phyloP scores from a whole-genome alignment of 2,329 filamentous ascomycete genomes.

The Amauroascus verrucosus region DNA sequence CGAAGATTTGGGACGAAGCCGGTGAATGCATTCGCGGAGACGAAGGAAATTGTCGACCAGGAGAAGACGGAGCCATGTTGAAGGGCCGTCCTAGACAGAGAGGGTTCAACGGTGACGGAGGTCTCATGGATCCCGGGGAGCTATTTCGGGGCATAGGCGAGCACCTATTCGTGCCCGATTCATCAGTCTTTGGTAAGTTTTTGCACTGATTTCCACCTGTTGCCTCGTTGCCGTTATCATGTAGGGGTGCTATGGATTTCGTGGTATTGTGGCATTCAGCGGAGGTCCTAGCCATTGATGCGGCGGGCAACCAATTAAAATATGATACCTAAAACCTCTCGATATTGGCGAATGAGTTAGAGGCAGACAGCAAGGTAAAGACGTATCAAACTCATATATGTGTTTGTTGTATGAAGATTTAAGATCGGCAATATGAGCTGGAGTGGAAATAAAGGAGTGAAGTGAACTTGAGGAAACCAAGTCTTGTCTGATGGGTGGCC shows the following conservation, averaged over 20 bases:
- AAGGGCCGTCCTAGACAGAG: slow-evolving; percentile 37
- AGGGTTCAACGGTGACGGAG: slow-evolving; percentile 29
- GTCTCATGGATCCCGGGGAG: slow-evolving; percentile 23
- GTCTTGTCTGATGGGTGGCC: too few species aligned
- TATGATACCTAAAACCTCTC: not conserved
- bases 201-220: not conserved
- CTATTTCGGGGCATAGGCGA: slow-evolving; percentile 7
- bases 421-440: too few species aligned
- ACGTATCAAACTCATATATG: too few species aligned
- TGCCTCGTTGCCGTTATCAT: not conserved
- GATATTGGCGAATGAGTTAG: not conserved
- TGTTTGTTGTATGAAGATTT: too few species aligned
- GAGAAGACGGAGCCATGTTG: slow-evolving; percentile 49
- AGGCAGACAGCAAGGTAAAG: too few species aligned
- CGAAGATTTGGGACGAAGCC: slow-evolving; percentile 70
- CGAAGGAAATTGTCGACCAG: slow-evolving; percentile 54
- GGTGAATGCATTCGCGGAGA: slow-evolving; percentile 71
- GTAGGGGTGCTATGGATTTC: not conserved
- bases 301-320: not conserved
- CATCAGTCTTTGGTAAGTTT: slow-evolving; percentile 18
- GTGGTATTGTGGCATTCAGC: not conserved
- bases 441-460: too few species aligned
- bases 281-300: not conserved
- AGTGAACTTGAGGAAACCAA: too few species aligned
- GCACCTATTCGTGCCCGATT: not conserved